phyloP scores from a whole-genome alignment of 2,329 filamentous ascomycete species.

The Aspergillus hortae region DNA sequence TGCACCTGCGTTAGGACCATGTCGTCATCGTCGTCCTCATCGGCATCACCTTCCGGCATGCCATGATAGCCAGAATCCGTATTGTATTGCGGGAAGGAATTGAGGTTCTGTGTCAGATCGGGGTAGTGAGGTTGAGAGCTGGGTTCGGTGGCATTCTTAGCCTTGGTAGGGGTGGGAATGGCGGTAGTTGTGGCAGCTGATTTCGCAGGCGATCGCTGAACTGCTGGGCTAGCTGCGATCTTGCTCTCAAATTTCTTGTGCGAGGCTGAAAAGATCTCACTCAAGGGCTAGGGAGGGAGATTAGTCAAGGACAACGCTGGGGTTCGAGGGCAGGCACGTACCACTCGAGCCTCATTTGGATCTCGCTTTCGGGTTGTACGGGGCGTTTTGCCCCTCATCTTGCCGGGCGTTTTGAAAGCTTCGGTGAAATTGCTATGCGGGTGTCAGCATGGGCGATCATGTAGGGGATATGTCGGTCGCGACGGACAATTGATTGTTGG shows the following conservation, averaged over 20 bases:
- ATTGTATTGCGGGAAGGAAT: constrained; percentile 39
- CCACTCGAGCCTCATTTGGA: constrained; percentile 41
- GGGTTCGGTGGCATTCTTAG: constrained; percentile 13
- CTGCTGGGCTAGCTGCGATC: constrained; percentile 31
- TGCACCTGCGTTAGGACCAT: constrained; percentile 32
- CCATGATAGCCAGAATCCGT: constrained; percentile 49
- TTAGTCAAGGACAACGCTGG: background rate
- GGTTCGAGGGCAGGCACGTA: constrained; percentile 26
- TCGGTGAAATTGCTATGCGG: constrained; percentile 77
- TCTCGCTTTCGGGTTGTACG: constrained; percentile 44
- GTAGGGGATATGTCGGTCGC: constrained; percentile 12
- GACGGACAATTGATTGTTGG: constrained; percentile 77
- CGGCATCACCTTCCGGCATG: constrained; percentile 38
- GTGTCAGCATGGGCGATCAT: constrained; percentile 25
- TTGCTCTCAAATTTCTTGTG: constrained; percentile 35
- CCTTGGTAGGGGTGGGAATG: constrained; percentile 13
- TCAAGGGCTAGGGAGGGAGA: constrained; percentile 37
- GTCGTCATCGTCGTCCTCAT: constrained; percentile 36
- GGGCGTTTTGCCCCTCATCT: constrained; percentile 48
- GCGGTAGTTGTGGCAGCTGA: constrained; percentile 12
- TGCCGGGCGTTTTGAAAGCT: constrained; percentile 72
- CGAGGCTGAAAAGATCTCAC: constrained; percentile 45
- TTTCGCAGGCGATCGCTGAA: constrained; percentile 35
- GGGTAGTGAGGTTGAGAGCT: constrained; percentile 24
- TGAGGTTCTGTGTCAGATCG: constrained; percentile 30